phyloP scores from a whole-genome alignment of 345 rosid genomes.

The Crucihimalaya himalaica region DNA sequence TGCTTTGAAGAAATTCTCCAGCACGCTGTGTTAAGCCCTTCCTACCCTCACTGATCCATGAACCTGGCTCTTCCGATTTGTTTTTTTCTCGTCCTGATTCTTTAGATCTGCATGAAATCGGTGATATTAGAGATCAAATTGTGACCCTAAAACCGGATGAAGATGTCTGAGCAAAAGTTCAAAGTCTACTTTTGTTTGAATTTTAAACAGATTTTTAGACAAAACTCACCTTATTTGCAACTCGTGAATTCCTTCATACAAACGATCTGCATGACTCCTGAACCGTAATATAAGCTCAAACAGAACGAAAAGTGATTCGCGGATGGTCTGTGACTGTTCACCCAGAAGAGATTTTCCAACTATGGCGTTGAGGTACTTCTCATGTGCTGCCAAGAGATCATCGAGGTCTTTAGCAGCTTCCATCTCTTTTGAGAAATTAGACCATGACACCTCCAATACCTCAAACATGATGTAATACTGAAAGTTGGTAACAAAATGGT shows the following conservation, averaged over 20 bases:
- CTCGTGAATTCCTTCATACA: conserved; percentile 87
- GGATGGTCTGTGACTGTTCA: conserved; percentile 80
- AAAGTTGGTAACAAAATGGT: conserved; percentile 93
- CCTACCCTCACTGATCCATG: conserved; percentile 81
- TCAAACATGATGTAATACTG: conserved; percentile 99
- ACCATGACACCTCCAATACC: conserved; percentile 97
- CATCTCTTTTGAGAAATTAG: conserved; percentile 83
- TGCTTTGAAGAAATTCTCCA: conserved; percentile 80
- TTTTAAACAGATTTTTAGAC: not conserved
- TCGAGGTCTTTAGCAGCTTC: conserved; percentile 94
- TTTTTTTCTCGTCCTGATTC: conserved; percentile 60
- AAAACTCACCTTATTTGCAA: conserved; percentile 74
- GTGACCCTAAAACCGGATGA: conserved; percentile 9
- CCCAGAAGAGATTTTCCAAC: conserved; percentile 92
- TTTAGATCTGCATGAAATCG: conserved; percentile 47
- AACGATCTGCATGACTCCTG: conserved; percentile 86
- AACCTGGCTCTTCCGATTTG: conserved; percentile 54
- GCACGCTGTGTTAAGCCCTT: conserved; percentile 86
- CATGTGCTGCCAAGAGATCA: conserved; percentile 95
- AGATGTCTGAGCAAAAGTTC: not conserved
- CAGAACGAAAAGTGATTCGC: conserved; percentile 73
- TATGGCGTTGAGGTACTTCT: conserved; percentile 82
- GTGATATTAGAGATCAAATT: not conserved
- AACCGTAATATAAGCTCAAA: conserved; percentile 88
- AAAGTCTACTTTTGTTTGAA: not conserved